These are phyloP conservation scores for Brassica juncea DNA, from an alignment of 345 rosid genomes.

Conservation along the genomic window DNA sequence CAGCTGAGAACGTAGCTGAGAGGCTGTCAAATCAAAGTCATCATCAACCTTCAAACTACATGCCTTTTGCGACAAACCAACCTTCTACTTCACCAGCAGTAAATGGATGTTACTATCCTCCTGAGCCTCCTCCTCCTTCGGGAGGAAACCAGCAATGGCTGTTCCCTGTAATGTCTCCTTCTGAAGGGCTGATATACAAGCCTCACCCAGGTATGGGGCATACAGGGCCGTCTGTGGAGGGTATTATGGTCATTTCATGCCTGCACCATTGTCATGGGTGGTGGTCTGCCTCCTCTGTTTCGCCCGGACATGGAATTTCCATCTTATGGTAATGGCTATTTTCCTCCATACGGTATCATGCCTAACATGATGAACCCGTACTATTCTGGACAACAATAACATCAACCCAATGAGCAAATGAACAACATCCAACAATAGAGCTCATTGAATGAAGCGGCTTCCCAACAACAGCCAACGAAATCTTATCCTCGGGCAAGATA, in stretches of 20 bases:
- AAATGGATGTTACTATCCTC: slow-evolving; percentile 51
- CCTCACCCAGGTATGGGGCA: slow-evolving; percentile 65
- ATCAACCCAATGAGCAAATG: slow-evolving; percentile 45
- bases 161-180: slow-evolving; percentile 86
- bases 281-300: slow-evolving; percentile 42
- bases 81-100: slow-evolving; percentile 3
- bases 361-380: slow-evolving; percentile 53
- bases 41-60: slow-evolving; percentile 43
- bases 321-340: slow-evolving; percentile 59
- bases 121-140: slow-evolving; percentile 48
- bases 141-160: slow-evolving; percentile 72
- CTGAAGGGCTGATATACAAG: slow-evolving; percentile 88
- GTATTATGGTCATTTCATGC: slow-evolving; percentile 52
- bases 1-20: slow-evolving; percentile 37
- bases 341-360: slow-evolving; percentile 62
- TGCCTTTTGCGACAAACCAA: slow-evolving; percentile 30
- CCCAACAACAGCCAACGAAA: slow-evolving; percentile 24
- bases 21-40: slow-evolving; percentile 32
- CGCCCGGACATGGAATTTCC: slow-evolving; percentile 60
- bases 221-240: slow-evolving; percentile 56
- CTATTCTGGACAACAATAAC: slow-evolving; percentile 48
- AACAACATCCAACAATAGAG: slow-evolving; percentile 50
- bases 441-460: slow-evolving; percentile 43
- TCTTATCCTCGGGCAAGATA: slow-evolving; percentile 46
- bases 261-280: slow-evolving; percentile 47